Base-by-base conservation (phyloP, 768 basidiomycete genomes). In the Psilocybe subaeruginosa region DNA sequence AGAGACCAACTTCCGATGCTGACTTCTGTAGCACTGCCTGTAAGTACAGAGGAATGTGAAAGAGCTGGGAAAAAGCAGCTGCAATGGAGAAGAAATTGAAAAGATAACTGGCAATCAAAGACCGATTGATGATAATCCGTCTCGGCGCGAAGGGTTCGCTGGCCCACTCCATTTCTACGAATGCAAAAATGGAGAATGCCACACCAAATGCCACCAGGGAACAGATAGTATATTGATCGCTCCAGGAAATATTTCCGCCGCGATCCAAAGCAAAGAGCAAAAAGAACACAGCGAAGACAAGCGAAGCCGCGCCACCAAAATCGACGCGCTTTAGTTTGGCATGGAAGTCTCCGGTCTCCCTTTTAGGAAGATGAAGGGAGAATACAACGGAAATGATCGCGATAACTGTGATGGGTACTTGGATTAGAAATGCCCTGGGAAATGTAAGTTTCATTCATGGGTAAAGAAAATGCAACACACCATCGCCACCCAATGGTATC, bases 401-500 rank as follows among this genome's bases (percentile, higher is more conserved):
- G 16, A 86, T 56, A 17, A 84, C 37, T 8, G 83, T 79, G 33
- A 86, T 66, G 1, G 88, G 88, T 0, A 86, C 81, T 76, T 88
- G 86, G 8, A 85, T 65, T 3, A 86, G 73, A 76, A 88, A 89
- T 0, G 83, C 79, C 85, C 83, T 85, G 9, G 12, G 35, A 29
- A 30, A 27, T 48, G 30, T 48, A 54, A 2, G 23, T 37, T 35
- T 27, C 17, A 30, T 12, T 11, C 12, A 3, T 5, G 35, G 9
- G 12, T 16, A 11, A 41, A 4, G 31, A 23, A 16, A 9, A 33
- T 37, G 8, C 11, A 8, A 64, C 69, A 8, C 54, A 84, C 86
- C 88, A 89, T 70, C 88, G 72, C 89, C 89, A 90, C 4, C 88
- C 87, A 45, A 88, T 82, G 8, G 74, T 83, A 66, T 90, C 88